Percentiles rank a stretch among this genome's conserved stretches.
Conservation (phyloP, 192 early-diverging fungal species). For the Pecoramyces ruminantium region DNA sequence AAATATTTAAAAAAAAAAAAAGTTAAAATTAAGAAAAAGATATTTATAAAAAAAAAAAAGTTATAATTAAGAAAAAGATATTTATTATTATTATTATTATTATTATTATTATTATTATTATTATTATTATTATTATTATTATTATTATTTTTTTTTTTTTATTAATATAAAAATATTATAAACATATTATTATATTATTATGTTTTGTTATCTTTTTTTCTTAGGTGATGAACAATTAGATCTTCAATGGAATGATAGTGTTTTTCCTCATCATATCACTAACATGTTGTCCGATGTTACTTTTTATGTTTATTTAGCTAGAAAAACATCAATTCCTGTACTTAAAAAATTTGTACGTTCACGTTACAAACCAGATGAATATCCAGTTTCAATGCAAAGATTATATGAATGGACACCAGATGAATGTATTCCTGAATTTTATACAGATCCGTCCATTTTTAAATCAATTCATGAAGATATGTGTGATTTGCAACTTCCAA, state of each 20-base stretch:
- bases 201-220: neutral
- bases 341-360: conserved; percentile 47
- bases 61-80: too few relatives aligned
- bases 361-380: conserved; percentile 51
- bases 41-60: too few relatives aligned
- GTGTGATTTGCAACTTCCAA: conserved; percentile 28
- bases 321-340: conserved; percentile 37
- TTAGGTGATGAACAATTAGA: conserved; percentile 48
- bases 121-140: too few relatives aligned
- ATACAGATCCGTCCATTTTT: conserved; percentile 42
- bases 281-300: conserved; percentile 52
- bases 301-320: conserved; percentile 49
- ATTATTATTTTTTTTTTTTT: too few relatives aligned
- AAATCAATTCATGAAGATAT: conserved; percentile 44
- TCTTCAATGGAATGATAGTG: conserved; percentile 37
- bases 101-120: too few relatives aligned
- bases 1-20: too few relatives aligned
- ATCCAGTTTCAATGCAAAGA: conserved; percentile 35
- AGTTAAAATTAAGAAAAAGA: too few relatives aligned
- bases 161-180: too few relatives aligned
- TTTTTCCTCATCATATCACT: conserved; percentile 48
- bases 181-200: too few relatives aligned
- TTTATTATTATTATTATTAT: too few relatives aligned
- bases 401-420: conserved; percentile 57
- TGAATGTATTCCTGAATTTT: conserved; percentile 59